phyloP scores from a whole-genome alignment of 2,329 filamentous ascomycete species.

The Rachicladosporium sp. region DNA sequence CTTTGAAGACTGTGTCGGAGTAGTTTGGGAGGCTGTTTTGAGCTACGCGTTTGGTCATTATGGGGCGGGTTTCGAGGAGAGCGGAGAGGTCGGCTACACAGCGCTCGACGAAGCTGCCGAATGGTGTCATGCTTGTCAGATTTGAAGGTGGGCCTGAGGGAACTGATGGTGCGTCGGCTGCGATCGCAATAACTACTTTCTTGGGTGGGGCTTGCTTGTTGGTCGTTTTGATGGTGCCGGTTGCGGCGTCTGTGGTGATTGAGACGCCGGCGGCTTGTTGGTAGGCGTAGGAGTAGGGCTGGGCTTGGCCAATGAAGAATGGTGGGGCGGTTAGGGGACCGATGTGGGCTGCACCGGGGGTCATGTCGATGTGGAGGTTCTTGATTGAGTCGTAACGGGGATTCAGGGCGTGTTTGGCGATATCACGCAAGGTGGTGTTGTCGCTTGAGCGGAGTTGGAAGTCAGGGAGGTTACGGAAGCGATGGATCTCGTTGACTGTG shows the following conservation, averaged over 20 bases:
- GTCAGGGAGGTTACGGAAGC: slow-evolving; percentile 76
- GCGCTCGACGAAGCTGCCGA: slow-evolving; percentile 40
- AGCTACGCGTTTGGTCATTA: slow-evolving; percentile 76
- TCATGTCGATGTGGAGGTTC: slow-evolving; percentile 54
- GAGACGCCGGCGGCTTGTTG: slow-evolving; percentile 74
- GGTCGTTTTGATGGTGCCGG: slow-evolving; percentile 43
- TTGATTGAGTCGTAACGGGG: slow-evolving; percentile 50
- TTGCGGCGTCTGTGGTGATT: slow-evolving; percentile 40
- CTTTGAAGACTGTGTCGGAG: slow-evolving; percentile 50
- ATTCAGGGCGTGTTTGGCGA: slow-evolving; percentile 58
- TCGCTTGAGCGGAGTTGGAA: slow-evolving; percentile 46
- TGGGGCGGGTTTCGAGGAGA: slow-evolving; percentile 60
- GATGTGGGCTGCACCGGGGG: slow-evolving; percentile 56
- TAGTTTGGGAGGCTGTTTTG: slow-evolving; percentile 52
- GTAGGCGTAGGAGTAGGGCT: slow-evolving; percentile 51
- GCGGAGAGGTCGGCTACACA: slow-evolving; percentile 52
- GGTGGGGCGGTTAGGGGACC: slow-evolving; percentile 31
- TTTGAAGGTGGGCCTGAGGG: slow-evolving; percentile 50
- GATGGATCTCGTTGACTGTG: slow-evolving; percentile 64
- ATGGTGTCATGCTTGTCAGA: slow-evolving; percentile 30
- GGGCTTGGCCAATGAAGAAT: slow-evolving; percentile 16
- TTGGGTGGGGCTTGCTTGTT: slow-evolving; percentile 39
- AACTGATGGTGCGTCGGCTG: slow-evolving; percentile 49
- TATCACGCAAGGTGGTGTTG: slow-evolving; percentile 52
- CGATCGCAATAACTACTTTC: slow-evolving; percentile 46